Base-by-base conservation (phyloP, 2,329 filamentous ascomycete species). In the Cladosporium sphaerospermum region DNA sequence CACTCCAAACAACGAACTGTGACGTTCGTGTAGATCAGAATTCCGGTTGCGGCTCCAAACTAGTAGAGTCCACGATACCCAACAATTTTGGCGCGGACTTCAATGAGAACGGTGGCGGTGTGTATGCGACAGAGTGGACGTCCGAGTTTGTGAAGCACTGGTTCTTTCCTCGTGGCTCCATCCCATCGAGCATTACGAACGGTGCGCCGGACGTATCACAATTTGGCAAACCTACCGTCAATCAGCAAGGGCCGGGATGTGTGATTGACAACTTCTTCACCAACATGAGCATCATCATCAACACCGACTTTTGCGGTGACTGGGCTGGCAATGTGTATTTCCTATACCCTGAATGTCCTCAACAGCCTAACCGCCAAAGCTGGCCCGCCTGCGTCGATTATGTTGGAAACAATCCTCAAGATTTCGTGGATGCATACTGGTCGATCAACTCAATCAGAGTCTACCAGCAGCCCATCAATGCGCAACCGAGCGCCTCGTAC, bases 141-240 rank as follows among this genome's bases (percentile, higher is more conserved):
- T 63, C 62, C 1, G 56, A 61, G 32, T 65, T 58, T 45, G 59
- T 69, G 51, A 66, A 63, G 56, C 62, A 62, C 16, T 70, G 68
- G 68, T 69, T 64, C 58, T 69, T 70, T 42, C 59, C 64, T 14
- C 59, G 65, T 11, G 64, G 63, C n/a, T 52, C 53, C 43, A 64
- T 66, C 11, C 71, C 71, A 1, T 28, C 55, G 4, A 67, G 63
- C 60, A 77, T 87, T 56, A 66, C 70, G 46, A 57, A 49, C 9
- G 60, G 61, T n/a, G 59, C 56, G 1, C 85, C 85, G 0, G 75
- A 86, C 60, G 80, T 84, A 0, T 77, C 74, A 45, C 70, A 71
- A 2, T 88, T 85, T 79, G 84, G 83, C 13, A 73, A 69, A 2
- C 81, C 85, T 1, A 61, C 79, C 6, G 82, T 84, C 1, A 84